These are phyloP conservation scores for Limtongia smithiae DNA, from an alignment of 805 yeast species.

Conservation along the genomic window DNA sequence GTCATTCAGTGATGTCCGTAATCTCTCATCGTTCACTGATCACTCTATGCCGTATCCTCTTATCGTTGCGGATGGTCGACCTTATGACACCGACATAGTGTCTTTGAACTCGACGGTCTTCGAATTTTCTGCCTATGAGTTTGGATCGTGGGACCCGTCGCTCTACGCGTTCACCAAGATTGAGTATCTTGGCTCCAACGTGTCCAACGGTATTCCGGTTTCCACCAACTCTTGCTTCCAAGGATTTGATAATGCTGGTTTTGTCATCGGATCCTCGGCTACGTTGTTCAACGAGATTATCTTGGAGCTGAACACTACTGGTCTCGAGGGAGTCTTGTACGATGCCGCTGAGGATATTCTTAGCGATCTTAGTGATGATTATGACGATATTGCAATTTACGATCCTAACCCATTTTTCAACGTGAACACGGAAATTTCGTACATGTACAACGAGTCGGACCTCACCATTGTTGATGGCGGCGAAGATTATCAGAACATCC, in stretches of 20 bases:
- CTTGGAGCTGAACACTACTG: slow-evolving; percentile 54
- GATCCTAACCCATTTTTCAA: slow-evolving; percentile 68
- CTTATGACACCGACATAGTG: slow-evolving; percentile 48
- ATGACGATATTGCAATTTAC: slow-evolving; percentile 66
- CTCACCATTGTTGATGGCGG: slow-evolving; percentile 69
- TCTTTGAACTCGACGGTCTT: slow-evolving; percentile 62
- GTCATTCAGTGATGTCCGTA: slow-evolving; percentile 56
- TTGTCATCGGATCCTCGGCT: slow-evolving; percentile 77
- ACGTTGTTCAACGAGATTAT: slow-evolving; percentile 69
- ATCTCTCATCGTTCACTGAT: slow-evolving; percentile 55
- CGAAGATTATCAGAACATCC: slow-evolving; percentile 63
- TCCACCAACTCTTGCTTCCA: slow-evolving; percentile 50
- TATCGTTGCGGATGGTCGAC: slow-evolving; percentile 48
- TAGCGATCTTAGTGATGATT: slow-evolving; percentile 38
- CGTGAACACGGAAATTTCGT: slow-evolving; percentile 39
- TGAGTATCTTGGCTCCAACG: slow-evolving; percentile 66
- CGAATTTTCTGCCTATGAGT: slow-evolving; percentile 55
- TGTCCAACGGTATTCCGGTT: slow-evolving; percentile 56
- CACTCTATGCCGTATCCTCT: slow-evolving; percentile 73
- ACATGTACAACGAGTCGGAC: slow-evolving; percentile 41
- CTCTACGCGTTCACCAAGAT: slow-evolving; percentile 61
- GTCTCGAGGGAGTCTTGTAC: slow-evolving; percentile 47
- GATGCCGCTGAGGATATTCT: slow-evolving; percentile 48
- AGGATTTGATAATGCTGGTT: slow-evolving; percentile 81
- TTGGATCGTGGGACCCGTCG: slow-evolving; percentile 87